These are phyloP conservation scores for Camillea tinctor DNA, from an alignment of 2,329 filamentous ascomycete species.

Conservation along the genomic window DNA sequence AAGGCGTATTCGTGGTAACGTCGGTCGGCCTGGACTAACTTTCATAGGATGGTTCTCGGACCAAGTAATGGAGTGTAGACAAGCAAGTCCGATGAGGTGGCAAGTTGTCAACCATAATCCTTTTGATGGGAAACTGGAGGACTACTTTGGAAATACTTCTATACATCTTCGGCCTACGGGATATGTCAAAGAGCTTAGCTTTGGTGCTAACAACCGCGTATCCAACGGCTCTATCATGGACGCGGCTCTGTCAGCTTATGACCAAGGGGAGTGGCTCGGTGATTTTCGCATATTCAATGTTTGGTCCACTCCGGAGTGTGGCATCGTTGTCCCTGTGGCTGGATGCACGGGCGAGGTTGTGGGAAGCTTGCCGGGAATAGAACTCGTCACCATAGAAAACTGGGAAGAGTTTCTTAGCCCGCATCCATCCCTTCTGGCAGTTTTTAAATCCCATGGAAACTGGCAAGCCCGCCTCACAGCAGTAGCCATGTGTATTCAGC, in stretches of 20 bases:
- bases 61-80: background rate
- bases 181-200: background rate
- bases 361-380: background rate
- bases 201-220: conserved; percentile 1
- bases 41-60: conserved; percentile 2
- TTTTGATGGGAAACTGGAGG: conserved; percentile 5
- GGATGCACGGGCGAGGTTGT: background rate
- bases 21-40: conserved; percentile 2
- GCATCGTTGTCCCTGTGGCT: background rate
- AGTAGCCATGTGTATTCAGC: background rate
- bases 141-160: conserved; percentile 1
- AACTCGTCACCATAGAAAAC: conserved; percentile 5
- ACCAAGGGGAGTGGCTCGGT: conserved; percentile 2
- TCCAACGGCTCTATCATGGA: background rate
- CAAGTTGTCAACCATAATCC: conserved; percentile 6
- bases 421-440: background rate
- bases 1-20: conserved; percentile 5
- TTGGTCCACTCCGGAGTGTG: background rate
- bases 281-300: background rate
- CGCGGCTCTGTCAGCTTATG: conserved; percentile 2
- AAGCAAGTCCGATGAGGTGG: background rate
- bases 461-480: conserved; percentile 8
- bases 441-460: conserved; percentile 6
- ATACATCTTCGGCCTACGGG: conserved; percentile 4
- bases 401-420: conserved; percentile 10